Conservation (phyloP, 1,284 basidiomycete genomes). For the Boletellus deceptivus region DNA sequence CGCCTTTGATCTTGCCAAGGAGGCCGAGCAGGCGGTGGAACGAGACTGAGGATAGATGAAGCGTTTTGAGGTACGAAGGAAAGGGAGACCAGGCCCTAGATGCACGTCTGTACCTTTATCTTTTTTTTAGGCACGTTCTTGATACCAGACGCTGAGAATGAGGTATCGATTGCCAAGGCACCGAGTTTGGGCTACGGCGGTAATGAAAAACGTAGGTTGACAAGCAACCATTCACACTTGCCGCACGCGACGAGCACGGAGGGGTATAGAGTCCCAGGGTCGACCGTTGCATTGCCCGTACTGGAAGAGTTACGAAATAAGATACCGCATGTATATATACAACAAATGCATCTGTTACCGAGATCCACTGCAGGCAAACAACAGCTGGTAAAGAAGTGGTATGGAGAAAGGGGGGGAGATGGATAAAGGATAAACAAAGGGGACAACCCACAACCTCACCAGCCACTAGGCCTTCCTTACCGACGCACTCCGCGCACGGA, state of each 20-base stretch:
- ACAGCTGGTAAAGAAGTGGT: too few relatives aligned
- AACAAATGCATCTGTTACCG: neutral
- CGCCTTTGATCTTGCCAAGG: conserved; percentile 48
- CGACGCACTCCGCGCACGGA: conserved; percentile 25
- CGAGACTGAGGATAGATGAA: neutral
- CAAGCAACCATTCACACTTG: too few relatives aligned
- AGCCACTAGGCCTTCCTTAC: conserved; percentile 15
- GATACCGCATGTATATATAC: neutral
- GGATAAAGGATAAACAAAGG: neutral
- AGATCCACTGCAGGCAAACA: neutral
- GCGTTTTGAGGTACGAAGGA: too few relatives aligned
- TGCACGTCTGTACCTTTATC: too few relatives aligned
- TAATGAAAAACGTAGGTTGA: too few relatives aligned
- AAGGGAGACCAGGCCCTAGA: too few relatives aligned
- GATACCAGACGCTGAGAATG: neutral
- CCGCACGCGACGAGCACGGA: too few relatives aligned
- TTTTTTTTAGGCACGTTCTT: too few relatives aligned
- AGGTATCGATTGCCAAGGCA: too few relatives aligned
- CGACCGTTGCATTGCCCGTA: too few relatives aligned
- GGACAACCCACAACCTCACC: neutral
- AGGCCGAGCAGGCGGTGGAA: conserved; percentile 6
- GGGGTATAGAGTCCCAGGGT: too few relatives aligned
- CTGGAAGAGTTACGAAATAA: neutral
- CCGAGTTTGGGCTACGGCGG: too few relatives aligned
- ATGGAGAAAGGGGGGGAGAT: neutral